phyloP scores from a whole-genome alignment of 1,284 basidiomycete genomes.

The Peniophora sp. region DNA sequence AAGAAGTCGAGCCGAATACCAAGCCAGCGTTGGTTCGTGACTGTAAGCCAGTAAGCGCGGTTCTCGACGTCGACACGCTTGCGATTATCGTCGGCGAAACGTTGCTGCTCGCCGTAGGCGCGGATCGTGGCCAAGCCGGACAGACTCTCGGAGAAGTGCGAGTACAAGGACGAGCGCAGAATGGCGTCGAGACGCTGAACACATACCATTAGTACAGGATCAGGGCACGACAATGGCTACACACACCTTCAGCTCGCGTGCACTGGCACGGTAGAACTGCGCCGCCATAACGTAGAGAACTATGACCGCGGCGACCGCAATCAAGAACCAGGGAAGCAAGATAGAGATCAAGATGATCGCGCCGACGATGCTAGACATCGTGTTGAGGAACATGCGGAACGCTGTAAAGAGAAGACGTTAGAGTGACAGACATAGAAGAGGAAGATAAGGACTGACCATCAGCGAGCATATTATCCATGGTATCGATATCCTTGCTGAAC shows the following conservation, averaged over 20 bases:
- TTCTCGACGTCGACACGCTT: slow-evolving; percentile 84
- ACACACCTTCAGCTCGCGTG: slow-evolving; percentile 78
- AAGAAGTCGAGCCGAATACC: slow-evolving; percentile 84
- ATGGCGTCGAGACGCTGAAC: slow-evolving; percentile 52
- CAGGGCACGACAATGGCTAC: too few species aligned
- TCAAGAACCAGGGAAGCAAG: slow-evolving; percentile 79
- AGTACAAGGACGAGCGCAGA: slow-evolving; percentile 63
- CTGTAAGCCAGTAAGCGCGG: slow-evolving; percentile 82
- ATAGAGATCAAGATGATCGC: slow-evolving; percentile 76
- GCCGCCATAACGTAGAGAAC: slow-evolving; percentile 60
- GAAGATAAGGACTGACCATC: slow-evolving; percentile 19
- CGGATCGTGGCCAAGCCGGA: slow-evolving; percentile 81
- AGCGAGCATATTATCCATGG: slow-evolving; percentile 72
- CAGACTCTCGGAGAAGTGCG: slow-evolving; percentile 86
- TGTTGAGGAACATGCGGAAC: slow-evolving; percentile 68
- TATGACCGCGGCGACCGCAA: slow-evolving; percentile 57
- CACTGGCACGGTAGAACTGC: slow-evolving; percentile 80
- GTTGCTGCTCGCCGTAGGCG: slow-evolving; percentile 68
- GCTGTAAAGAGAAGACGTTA: slow-evolving; percentile 41
- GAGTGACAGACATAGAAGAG: not conserved
- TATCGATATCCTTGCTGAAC: slow-evolving; percentile 81
- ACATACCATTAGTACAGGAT: slow-evolving; percentile 64
- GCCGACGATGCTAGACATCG: slow-evolving; percentile 58
- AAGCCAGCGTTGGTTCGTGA: slow-evolving; percentile 84
- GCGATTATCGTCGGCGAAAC: slow-evolving; percentile 73